Evolutionary conservation across 2,329 filamentous ascomycete genomes (phyloP), one percentile per base, ranked within the genome.

Genomic region (Microcyclospora pomicola): DNA sequence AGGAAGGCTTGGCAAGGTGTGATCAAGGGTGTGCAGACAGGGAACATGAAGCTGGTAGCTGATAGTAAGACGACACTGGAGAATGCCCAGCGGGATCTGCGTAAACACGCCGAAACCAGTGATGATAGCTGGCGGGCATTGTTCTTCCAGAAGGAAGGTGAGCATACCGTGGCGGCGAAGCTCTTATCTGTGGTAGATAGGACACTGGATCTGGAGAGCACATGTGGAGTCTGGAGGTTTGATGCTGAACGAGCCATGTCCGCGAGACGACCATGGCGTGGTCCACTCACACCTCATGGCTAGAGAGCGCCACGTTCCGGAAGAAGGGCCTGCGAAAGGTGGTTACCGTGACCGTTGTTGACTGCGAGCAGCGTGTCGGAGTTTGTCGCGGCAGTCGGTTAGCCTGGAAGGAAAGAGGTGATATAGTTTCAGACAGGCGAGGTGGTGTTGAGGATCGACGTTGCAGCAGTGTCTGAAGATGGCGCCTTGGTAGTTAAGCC

Each of bases 151-250:
- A 51, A 49, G 35, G 54, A 56, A 9, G 40, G 49, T 0, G 36
- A 35, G 2, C 45, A 58, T 35, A 39, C 46, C 2, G 46, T 49
- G 9, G 55, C 53, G n/a, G 47, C 55, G 40, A 52, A 47, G 39
- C 42, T 59, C 30, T 33, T 54, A 33, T 39, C 38, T 29, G 47
- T 65, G 44, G 56, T 65, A 44, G 53, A 49, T 7, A 33, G 50
- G 42, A 36, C 30, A 15, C 49, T 75, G 15, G 76, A 80, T 41
- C 61, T 67, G 29, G 68, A 71, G 33, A 75, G 76, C 58, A 82
- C 78, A 2, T 72, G 72, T 39, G 79, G 79, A 1, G 66, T 82
- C 27, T 83, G 79, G 79, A 64, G 71, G 43, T 82, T 78, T 54
- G 72, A 80, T 58, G 54, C 63, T 38, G 55, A 63, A 39, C 68